phyloP scores from a whole-genome alignment of 345 rosid genomes.

The Combretum micranthum region DNA sequence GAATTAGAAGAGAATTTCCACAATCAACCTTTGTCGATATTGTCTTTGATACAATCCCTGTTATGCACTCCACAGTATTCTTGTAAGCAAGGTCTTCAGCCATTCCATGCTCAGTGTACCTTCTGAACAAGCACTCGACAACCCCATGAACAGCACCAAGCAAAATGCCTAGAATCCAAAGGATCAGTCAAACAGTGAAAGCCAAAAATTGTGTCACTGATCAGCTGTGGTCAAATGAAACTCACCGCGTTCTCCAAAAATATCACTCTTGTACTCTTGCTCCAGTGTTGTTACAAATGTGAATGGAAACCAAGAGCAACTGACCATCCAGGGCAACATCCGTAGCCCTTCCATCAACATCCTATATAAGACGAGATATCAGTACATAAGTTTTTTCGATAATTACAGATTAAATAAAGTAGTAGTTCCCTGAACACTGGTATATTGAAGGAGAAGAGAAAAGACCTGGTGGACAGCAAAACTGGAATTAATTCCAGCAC shows the following conservation, averaged over 20 bases:
- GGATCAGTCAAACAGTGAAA: slow-evolving; percentile 1
- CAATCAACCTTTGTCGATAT: slow-evolving; percentile 68
- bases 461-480: slow-evolving; percentile 83
- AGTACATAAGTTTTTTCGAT: neutral
- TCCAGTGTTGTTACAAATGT: slow-evolving; percentile 86
- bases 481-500: slow-evolving; percentile 91
- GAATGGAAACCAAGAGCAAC: slow-evolving; percentile 87
- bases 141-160: slow-evolving; percentile 91
- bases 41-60: slow-evolving; percentile 68
- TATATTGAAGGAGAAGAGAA: neutral
- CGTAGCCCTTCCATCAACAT: slow-evolving; percentile 85
- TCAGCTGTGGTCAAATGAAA: neutral
- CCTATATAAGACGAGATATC: slow-evolving; percentile 29
- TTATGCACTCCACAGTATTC: slow-evolving; percentile 88
- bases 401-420: neutral
- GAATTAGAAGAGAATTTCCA: neutral
- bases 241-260: slow-evolving; percentile 89
- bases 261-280: slow-evolving; percentile 93
- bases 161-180: slow-evolving; percentile 48
- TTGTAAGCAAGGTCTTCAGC: slow-evolving; percentile 68
- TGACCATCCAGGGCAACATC: slow-evolving; percentile 88
- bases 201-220: neutral
- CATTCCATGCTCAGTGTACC: slow-evolving; percentile 78
- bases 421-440: neutral
- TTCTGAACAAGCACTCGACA: slow-evolving; percentile 74